Base-by-base conservation (phyloP, 2,329 filamentous ascomycete genomes). In the Epichloe festucae region DNA sequence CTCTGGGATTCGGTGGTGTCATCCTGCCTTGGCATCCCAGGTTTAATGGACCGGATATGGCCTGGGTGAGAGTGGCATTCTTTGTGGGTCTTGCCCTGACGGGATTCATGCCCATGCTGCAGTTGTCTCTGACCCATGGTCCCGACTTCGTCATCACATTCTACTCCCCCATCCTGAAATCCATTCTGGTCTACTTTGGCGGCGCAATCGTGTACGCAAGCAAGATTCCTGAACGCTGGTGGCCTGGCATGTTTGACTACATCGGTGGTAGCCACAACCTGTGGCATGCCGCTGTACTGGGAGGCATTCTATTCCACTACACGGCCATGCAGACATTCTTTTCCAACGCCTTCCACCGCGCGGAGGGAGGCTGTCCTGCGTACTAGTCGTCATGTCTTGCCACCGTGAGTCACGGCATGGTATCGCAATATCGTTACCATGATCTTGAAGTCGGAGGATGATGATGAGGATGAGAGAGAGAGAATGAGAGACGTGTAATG, bases 281-380 rank as follows among this genome's bases (percentile, higher is more conserved):
- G 53, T 98, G 93, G 93, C 93, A 98, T 68, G 70, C 95, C 36
- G 93, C 93, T 7, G 93, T 98, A 11, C 73, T 98, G 31, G 89
- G 90, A 15, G 93, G 93, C 11, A 98, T 98, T 53, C 69, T 97
- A n/a, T 97, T 95, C 66, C 93, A 98, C 68, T 98, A 97, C 70
- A 77, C 79, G 21, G 93, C 93, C 17, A 96, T 98, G 91, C 87
- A 96, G 67, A 80, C 89, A 52, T 93, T 98, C 68, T 98, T 98
- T 63, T 77, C 85, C 4, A 78, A 77, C 41, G 87, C 87, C 11
- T 91, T 91, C 67, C 69, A 74, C 57, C 77, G 85, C 54, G 85
- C 85, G 2, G 65, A 81, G 63, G 74, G 69, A 46, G 77, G 76
- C n/a, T 82, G 78, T 61, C 73, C 77, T 19, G 64, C 71, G 1